Evolutionary conservation across 495 filamentous ascomycete species (phyloP).

Genomic region (Bacidia rubella): DNA sequence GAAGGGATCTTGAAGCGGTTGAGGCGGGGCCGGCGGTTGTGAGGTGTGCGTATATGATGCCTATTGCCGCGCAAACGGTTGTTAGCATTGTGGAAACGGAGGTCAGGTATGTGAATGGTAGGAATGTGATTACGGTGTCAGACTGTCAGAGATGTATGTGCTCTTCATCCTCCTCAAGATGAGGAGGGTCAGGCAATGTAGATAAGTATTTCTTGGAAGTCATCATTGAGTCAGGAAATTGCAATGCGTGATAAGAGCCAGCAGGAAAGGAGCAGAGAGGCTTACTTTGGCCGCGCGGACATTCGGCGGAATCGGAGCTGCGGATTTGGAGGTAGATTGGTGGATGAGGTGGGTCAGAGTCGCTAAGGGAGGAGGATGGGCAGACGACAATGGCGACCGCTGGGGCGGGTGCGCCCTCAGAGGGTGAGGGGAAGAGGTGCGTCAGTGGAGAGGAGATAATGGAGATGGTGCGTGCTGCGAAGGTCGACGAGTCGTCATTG

Average conservation of each 20-base stretch:
- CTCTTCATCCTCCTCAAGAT: slow-evolving; percentile 50
- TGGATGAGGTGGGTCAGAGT: slow-evolving; percentile 15
- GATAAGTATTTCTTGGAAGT: slow-evolving; percentile 83
- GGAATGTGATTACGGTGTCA: slow-evolving; percentile 38
- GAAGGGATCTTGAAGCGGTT: no score
- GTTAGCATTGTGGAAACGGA: slow-evolving; percentile 30
- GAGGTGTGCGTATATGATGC: slow-evolving; percentile 56
- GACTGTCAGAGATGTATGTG: slow-evolving; percentile 65
- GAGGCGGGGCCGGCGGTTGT: slow-evolving; percentile 17
- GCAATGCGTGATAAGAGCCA: slow-evolving; percentile 3
- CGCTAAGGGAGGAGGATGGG: slow-evolving; percentile 25
- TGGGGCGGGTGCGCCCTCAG: slow-evolving; percentile 61
- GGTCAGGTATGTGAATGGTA: slow-evolving; percentile 24
- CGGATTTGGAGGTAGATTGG: slow-evolving; percentile 59
- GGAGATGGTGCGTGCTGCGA: slow-evolving; percentile 32
- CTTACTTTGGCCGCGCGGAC: slow-evolving; percentile 79
- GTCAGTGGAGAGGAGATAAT: slow-evolving; percentile 56
- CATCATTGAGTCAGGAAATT: slow-evolving; percentile 47
- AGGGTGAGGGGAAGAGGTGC: slow-evolving; percentile 51
- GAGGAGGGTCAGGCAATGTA: slow-evolving; percentile 84
- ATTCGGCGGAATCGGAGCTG: slow-evolving; percentile 80
- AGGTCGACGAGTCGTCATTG: neutral
- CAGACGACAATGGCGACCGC: slow-evolving; percentile 65
- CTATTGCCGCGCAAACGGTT: slow-evolving; percentile 26
- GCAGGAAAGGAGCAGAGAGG: slow-evolving; percentile 15